These are phyloP conservation scores for Aspergillus quadricinctus DNA, from an alignment of 2,329 filamentous ascomycete genomes.

Conservation along the genomic window DNA sequence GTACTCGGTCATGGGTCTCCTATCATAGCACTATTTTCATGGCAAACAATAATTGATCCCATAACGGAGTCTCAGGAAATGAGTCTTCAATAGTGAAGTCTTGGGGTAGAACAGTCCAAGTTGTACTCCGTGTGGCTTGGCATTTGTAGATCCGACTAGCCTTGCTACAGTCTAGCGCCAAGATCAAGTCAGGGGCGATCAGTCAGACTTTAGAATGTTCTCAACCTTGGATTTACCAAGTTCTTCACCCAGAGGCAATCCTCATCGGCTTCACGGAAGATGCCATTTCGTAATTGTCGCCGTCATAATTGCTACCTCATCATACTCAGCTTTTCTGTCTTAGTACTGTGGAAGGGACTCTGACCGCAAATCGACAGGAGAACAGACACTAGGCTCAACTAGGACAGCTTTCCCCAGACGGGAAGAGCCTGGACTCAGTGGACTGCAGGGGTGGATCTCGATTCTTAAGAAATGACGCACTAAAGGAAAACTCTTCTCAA, in stretches of 20 bases:
- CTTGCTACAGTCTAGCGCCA: neutral
- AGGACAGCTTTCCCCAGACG: conserved; percentile 11
- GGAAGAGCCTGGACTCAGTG: conserved; percentile 9
- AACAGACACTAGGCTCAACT: conserved; percentile 2
- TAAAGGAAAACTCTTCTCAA: neutral
- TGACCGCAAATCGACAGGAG: neutral
- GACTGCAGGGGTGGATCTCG: neutral
- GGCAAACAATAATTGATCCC: neutral
- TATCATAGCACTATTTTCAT: neutral
- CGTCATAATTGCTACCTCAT: too few species aligned
- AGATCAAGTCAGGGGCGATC: neutral
- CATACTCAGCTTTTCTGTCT: too few species aligned
- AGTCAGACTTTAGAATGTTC: neutral
- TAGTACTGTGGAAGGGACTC: too few species aligned
- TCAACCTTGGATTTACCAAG: neutral
- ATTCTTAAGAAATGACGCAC: neutral
- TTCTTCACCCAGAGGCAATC: too few species aligned
- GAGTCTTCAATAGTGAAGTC: neutral
- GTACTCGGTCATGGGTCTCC: neutral
- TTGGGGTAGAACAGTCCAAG: neutral
- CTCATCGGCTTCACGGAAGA: neutral
- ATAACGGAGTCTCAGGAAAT: neutral
- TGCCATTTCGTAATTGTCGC: neutral
- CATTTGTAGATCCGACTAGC: neutral
- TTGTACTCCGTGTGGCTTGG: neutral